Conservation (phyloP, 1,284 basidiomycete genomes). For the Ceratobasidium sp. region DNA sequence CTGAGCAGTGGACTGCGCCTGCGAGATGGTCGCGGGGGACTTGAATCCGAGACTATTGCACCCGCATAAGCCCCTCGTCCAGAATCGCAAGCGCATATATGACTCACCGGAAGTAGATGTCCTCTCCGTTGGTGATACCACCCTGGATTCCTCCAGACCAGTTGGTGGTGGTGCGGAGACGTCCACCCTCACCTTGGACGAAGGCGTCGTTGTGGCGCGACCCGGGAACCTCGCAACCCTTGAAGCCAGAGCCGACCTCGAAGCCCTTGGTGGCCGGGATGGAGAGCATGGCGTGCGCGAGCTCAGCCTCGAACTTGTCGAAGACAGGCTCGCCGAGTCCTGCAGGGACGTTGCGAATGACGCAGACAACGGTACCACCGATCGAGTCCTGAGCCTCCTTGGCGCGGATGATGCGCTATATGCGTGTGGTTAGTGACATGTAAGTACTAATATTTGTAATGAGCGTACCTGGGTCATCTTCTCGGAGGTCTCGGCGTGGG, state of each 20-base stretch:
- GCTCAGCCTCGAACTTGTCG: slow-evolving; percentile 97
- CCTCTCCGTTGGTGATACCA: slow-evolving; percentile 97
- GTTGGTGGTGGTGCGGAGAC: slow-evolving; percentile 88
- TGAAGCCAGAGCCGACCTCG: slow-evolving; percentile 97
- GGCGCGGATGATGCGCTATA: slow-evolving; percentile 89
- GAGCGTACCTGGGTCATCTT: slow-evolving; percentile 83
- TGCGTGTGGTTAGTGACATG: background rate
- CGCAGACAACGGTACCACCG: slow-evolving; percentile 96
- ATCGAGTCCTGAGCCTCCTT: slow-evolving; percentile 94
- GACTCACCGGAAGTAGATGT: slow-evolving; percentile 93
- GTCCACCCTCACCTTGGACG: slow-evolving; percentile 71
- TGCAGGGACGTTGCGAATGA: slow-evolving; percentile 88
- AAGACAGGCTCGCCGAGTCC: slow-evolving; percentile 98
- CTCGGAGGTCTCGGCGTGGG: slow-evolving; percentile 86
- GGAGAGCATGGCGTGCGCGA: slow-evolving; percentile 98
- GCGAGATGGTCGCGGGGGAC: slow-evolving; percentile 97
- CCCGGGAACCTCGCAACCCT: slow-evolving; percentile 94
- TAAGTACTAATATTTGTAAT: background rate
- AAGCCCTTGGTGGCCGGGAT: slow-evolving; percentile 99
- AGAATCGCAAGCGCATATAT: too few species aligned
- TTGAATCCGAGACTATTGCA: slow-evolving; percentile 89
- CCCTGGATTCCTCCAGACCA: slow-evolving; percentile 99
- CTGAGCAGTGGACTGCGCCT: slow-evolving; percentile 88
- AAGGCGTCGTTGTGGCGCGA: slow-evolving; percentile 95
- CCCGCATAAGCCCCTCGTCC: background rate